Conservation (phyloP, 108 stramenopile genomes). For the Skeletonema tropicum region DNA sequence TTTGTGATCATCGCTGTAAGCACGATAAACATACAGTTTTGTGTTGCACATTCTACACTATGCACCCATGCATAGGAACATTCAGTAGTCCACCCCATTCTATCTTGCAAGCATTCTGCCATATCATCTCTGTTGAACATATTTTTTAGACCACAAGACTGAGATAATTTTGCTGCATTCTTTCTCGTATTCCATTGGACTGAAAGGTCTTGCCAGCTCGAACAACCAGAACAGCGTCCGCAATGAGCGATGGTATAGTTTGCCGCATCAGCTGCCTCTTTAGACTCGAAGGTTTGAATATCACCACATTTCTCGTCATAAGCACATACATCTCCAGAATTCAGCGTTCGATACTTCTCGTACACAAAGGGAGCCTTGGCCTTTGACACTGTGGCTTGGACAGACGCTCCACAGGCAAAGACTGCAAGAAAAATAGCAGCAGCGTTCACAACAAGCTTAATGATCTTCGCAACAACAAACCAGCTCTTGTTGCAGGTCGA, state of each 20-base stretch:
- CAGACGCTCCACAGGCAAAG: neutral
- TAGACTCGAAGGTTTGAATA: slow-evolving; percentile 27
- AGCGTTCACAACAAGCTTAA: slow-evolving; percentile 6
- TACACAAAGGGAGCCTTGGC: neutral
- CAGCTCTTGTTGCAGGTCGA: slow-evolving; percentile 5
- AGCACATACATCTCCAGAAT: neutral
- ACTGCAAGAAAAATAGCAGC: neutral
- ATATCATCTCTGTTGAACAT: neutral
- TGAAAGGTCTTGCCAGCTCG: slow-evolving; percentile 40
- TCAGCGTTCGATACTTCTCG: neutral
- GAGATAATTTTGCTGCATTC: slow-evolving; percentile 6
- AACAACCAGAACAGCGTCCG: slow-evolving; percentile 31
- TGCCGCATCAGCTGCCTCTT: slow-evolving; percentile 8
- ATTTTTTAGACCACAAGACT: neutral
- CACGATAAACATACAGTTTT: slow-evolving; percentile 36
- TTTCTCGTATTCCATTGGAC: slow-evolving; percentile 43
- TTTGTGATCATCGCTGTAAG: slow-evolving; percentile 22
- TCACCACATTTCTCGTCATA: neutral
- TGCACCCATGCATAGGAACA: slow-evolving; percentile 1
- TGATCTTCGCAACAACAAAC: slow-evolving; percentile 6
- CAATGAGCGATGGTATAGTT: slow-evolving; percentile 41
- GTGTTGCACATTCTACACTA: slow-evolving; percentile 33
- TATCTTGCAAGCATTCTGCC: neutral
- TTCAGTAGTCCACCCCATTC: neutral
- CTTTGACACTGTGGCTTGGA: neutral